These are phyloP conservation scores for Crepidotus variabilis DNA, from an alignment of 768 basidiomycete species.

Conservation along the genomic window DNA sequence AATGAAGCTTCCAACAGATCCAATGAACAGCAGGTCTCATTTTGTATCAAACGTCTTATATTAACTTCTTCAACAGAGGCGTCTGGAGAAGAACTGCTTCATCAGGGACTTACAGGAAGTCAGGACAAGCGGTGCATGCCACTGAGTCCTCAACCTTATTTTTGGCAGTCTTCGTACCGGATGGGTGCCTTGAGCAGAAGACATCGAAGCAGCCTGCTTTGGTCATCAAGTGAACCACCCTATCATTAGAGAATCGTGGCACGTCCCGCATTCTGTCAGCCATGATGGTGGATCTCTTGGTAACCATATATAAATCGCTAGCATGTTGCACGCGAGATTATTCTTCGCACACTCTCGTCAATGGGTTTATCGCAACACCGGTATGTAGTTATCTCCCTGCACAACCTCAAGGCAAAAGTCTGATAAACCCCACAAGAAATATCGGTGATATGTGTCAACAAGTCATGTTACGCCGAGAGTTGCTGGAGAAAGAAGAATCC, in stretches of 20 bases:
- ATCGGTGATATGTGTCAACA: neutral
- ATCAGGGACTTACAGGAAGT: neutral
- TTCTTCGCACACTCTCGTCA: neutral
- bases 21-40: too few species aligned
- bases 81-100: neutral
- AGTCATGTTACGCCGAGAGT: conserved; percentile 4
- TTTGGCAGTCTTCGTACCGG: neutral
- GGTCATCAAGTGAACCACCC: neutral
- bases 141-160: neutral
- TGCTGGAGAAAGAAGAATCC: conserved; percentile 23
- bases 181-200: neutral
- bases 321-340: neutral
- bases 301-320: neutral
- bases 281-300: neutral
- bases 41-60: neutral
- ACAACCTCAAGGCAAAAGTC: neutral
- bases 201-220: neutral
- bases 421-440: neutral
- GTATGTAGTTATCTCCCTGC: neutral
- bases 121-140: neutral
- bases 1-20: too few species aligned
- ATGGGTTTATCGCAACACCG: neutral
- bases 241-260: neutral
- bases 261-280: neutral
- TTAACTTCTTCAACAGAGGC: neutral